phyloP scores from a whole-genome alignment of 805 yeast species.

The Candida nonsorbophila region DNA sequence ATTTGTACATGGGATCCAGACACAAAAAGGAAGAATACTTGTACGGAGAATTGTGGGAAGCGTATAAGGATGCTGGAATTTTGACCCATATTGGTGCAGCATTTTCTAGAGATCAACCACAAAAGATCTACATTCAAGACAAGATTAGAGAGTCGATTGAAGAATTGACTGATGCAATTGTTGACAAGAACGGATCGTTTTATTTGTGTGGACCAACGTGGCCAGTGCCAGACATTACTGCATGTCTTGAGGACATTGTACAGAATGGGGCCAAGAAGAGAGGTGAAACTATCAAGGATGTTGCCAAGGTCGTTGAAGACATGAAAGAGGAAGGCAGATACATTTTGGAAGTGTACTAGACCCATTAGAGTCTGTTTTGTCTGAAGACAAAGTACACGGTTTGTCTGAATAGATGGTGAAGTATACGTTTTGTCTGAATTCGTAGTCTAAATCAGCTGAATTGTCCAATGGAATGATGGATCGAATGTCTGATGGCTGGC shows the following conservation, averaged over 20 bases:
- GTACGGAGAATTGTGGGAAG: conserved; percentile 97
- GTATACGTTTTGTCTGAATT: too few relatives aligned
- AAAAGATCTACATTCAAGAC: conserved; percentile 93
- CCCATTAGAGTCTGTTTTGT: too few relatives aligned
- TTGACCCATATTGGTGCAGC: conserved; percentile 96
- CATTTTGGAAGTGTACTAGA: conserved; percentile 84
- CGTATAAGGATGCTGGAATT: conserved; percentile 85
- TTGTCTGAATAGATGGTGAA: too few relatives aligned
- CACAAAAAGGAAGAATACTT: conserved; percentile 93
- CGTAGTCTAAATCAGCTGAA: too few relatives aligned
- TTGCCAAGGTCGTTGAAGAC: conserved; percentile 79
- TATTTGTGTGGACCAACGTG: conserved; percentile 98
- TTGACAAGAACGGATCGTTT: conserved; percentile 76
- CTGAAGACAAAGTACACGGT: too few relatives aligned
- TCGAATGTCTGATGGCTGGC: too few relatives aligned
- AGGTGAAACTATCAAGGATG: conserved; percentile 61
- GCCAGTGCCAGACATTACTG: conserved; percentile 97
- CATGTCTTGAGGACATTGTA: conserved; percentile 80
- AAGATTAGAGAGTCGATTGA: conserved; percentile 73
- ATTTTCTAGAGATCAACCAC: conserved; percentile 93
- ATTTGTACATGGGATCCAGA: conserved; percentile 87
- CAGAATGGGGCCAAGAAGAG: conserved; percentile 60
- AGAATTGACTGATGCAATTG: conserved; percentile 74
- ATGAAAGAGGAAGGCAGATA: conserved; percentile 91
- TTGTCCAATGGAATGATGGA: too few relatives aligned